Base-by-base conservation (phyloP, 345 rosid genomes). In the Eucalyptus sp. region DNA sequence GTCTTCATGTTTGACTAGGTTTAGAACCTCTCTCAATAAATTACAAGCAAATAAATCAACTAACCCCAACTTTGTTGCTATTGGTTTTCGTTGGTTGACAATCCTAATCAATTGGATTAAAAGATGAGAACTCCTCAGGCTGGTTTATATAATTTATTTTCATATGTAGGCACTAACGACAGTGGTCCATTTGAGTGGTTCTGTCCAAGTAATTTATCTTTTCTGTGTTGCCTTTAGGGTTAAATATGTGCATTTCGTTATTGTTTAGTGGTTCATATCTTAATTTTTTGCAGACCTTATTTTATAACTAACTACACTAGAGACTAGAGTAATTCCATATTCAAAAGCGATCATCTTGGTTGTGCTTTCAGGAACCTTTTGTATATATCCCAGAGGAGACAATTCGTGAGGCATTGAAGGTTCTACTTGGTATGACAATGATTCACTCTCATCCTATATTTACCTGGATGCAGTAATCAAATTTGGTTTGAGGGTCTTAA, bases 321-420 rank as follows among this genome's bases (percentile, higher is more conserved):
- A 71, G 81, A 71, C 87, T 86, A 79, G 68, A 27, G 81, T 76
- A 37, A 76, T 52, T 52, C 58, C 58, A 52, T 52, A 88, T 43
- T 46, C 80, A 66, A 81, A 52, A 48, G 86, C 50, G 87, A 33
- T 92, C 66, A 56, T 13, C 85, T 56, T 31, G 46, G 88, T 24
- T 88, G 50, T 90, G 56, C 62, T 79, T 94, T 50, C 96, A 97
- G 99, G 99, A 95, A 91, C 95, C 97, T 87, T 93, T 93, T 90
- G 98, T 95, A 68, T 94, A 96, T 93, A 96, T 96, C 20, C 95
- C 97, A 3, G 96, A 96, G 90, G 95, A 96, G 43, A 92, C 94
- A 71, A 95, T 97, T 89, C 96, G 98, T 54, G 97, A 96, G 92
- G 99, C 99, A 56, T 94, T 97, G n/a, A 93, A 95, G 92, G 96